Conservation (phyloP, 345 rosid species). For the Camelina sativa region DNA sequence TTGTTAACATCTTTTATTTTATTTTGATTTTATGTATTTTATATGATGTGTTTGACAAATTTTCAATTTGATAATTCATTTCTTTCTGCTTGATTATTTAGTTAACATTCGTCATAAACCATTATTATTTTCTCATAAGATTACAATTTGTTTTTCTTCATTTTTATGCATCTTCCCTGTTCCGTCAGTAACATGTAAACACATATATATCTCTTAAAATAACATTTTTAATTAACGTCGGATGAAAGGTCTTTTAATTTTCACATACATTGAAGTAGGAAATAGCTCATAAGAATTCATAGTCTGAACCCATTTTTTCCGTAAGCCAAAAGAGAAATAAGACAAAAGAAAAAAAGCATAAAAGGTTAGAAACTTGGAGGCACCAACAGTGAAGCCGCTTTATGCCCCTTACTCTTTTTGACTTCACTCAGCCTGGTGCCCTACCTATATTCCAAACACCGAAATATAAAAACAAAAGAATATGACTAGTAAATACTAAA, state of each 20-base stretch:
- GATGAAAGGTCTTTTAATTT: not conserved
- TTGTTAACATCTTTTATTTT: too few relatives aligned
- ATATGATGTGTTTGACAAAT: too few relatives aligned
- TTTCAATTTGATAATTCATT: too few relatives aligned
- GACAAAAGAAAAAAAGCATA: constrained; percentile 16
- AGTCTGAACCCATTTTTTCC: not conserved
- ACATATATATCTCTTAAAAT: not conserved
- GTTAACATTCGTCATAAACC: too few relatives aligned
- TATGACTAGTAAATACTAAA: not conserved
- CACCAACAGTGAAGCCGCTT: not conserved
- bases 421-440: constrained; percentile 41
- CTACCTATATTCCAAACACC: constrained; percentile 45
- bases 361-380: constrained; percentile 18
- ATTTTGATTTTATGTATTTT: too few relatives aligned
- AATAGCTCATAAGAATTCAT: not conserved
- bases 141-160: too few relatives aligned
- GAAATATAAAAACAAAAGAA: not conserved
- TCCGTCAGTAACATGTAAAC: not conserved
- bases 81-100: too few relatives aligned
- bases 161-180: not conserved
- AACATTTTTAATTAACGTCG: not conserved
- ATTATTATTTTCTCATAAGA: too few relatives aligned
- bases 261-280: not conserved
- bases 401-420: constrained; percentile 18
- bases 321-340: not conserved